Base-by-base conservation (phyloP, 176 grass and related monocot genomes). In the Ampelocalamus luodianensis region DNA sequence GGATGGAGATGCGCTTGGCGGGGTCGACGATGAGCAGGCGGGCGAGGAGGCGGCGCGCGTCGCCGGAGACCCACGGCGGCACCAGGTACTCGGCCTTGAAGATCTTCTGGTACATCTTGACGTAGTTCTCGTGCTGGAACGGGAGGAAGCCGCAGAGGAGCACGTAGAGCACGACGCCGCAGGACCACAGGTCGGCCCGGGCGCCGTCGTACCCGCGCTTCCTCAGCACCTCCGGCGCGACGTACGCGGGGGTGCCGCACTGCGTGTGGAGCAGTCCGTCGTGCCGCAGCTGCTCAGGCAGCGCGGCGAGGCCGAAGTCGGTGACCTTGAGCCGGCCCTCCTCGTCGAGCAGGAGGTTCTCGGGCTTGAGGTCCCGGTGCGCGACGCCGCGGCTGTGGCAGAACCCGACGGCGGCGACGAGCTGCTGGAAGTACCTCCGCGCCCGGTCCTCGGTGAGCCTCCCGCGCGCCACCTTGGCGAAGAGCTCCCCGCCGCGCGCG, bases 241-340 rank as follows among this genome's bases (percentile, higher is more conserved):
- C 97, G 86, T 99, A 99, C n/a, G 93, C 89, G 1, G 97, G 97
- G 0, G 97, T 99, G 45, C 97, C 97, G 86, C 97, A 99, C 91
- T 99, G 97, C 26, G 97, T 99, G 79, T 99, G 97, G 81, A 99
- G 90, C 0, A 99, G 85, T 0, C 97, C 97, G 64, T 99, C 97
- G 4, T 99, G 90, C 1, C 45, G 86, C 2, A 94, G 88, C 90
- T 99, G 97, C 84, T 99, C 97, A 24, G 97, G 97, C 48, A 98
- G 88, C 43, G 96, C 91, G 32, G 93, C 92, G 63, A 98, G 96
- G 18, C 96, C 96, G 80, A 98, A 98, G 85, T 98, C 96, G 36
- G 93, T 92, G 74, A 98, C 93, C 89, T 94, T 98, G 78, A 98
- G 87, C 14, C 88, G 24, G 0, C 93, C 93, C 0, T 64, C 73